Conservation (phyloP, 345 rosid species). For the Salix brachista region DNA sequence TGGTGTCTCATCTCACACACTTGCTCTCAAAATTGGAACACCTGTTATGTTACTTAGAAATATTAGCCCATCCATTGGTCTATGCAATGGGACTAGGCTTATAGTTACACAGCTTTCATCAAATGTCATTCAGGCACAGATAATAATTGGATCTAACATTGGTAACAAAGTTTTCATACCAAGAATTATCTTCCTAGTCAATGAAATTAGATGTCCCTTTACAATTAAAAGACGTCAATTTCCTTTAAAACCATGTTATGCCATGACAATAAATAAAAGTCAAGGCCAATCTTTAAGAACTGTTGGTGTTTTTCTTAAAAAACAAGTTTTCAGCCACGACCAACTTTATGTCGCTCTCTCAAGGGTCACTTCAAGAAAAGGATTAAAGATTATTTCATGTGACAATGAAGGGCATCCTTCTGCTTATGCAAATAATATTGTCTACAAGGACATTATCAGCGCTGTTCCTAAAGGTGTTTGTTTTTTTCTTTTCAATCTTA, state of each 20-base stretch:
- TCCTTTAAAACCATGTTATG: not conserved
- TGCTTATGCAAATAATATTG: not conserved
- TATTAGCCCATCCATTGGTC: not conserved
- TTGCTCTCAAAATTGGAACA: conserved; percentile 2
- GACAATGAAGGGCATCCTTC: not conserved
- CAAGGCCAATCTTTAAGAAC: conserved; percentile 5
- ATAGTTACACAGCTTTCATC: not conserved
- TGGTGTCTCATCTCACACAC: not conserved
- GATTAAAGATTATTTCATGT: not conserved
- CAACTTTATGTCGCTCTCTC: not conserved
- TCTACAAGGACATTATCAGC: not conserved
- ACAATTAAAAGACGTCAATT: not conserved
- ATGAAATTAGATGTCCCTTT: not conserved
- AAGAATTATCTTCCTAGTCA: not conserved
- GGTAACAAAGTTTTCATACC: not conserved
- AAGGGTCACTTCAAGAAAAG: not conserved
- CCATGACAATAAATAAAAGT: conserved; percentile 13
- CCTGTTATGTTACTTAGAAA: conserved; percentile 5
- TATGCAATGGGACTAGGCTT: conserved; percentile 10
- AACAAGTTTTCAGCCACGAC: not conserved
- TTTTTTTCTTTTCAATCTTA: too few relatives aligned
- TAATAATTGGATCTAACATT: not conserved
- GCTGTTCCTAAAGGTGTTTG: too few relatives aligned
- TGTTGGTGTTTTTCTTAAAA: not conserved
- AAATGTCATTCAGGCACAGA: not conserved